These are phyloP conservation scores for Populus hybrid DNA, from an alignment of 441 rosid species.

Conservation along the genomic window DNA sequence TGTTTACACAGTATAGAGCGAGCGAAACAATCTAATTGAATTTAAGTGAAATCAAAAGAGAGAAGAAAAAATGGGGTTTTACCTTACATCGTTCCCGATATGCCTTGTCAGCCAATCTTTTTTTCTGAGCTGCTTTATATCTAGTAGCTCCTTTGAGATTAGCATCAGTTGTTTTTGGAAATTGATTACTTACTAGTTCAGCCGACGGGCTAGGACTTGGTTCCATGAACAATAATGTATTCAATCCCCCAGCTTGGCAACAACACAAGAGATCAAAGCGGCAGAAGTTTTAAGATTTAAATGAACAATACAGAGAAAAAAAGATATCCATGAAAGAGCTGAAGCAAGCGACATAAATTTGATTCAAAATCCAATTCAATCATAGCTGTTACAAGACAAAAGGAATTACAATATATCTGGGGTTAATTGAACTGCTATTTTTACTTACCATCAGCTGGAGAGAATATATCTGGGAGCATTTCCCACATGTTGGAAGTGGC, in stretches of 20 bases:
- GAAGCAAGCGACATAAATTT: not conserved
- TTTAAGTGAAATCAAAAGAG: not conserved
- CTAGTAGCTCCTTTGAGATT: not conserved
- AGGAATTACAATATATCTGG: not conserved
- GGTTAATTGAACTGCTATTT: not conserved
- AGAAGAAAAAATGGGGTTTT: not conserved
- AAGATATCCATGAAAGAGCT: not conserved
- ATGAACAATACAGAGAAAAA: not conserved
- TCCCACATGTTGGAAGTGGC: not conserved
- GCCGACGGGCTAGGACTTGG: not conserved
- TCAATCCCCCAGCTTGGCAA: not conserved
- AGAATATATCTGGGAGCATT: not conserved
- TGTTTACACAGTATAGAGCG: not conserved
- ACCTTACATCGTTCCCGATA: not conserved
- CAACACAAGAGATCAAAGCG: too few species aligned
- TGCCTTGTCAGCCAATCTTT: not conserved
- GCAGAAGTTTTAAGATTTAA: too few species aligned
- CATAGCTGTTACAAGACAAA: not conserved
- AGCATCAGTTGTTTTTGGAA: not conserved
- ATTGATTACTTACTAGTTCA: not conserved
- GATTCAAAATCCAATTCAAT: not conserved
- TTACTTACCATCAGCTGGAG: not conserved
- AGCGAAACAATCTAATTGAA: not conserved
- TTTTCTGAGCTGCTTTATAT: not conserved
- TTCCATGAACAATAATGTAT: not conserved